Base-by-base conservation (phyloP, 805 yeast species). In the Kodamaea kaohsiungensis region DNA sequence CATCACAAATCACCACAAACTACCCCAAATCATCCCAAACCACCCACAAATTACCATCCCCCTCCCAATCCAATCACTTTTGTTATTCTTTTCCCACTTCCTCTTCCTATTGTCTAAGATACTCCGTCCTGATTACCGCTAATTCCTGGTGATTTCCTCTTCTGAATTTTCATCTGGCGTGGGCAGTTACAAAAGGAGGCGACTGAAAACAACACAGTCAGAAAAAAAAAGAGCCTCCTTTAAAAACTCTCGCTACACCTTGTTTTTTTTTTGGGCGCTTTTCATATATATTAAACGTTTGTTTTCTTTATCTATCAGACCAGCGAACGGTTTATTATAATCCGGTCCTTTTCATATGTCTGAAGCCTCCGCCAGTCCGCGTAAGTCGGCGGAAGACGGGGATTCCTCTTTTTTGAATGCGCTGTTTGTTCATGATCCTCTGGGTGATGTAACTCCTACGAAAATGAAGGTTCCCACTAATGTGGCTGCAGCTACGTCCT, bases 391-490 rank as follows among this genome's bases (percentile, higher is more conserved):
- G 33, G 53, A 51, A 33, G 46, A 13, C 15, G 48, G 45, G 12
- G 54, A 51, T 25, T 35, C 18, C n/a, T 30, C 46, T 37, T 45
- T 46, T 18, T 51, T 51, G 46, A 51, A 39, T 19, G 50, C 35
- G 40, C 53, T 51, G 54, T 51, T 51, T 46, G 46, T 46, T 10
- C 45, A 40, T 33, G 47, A 46, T 16, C 30, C 45, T 35, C 15
- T 35, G 4, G 48, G 43, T 16, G 46, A 50, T 12, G 17, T 35
- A 16, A 51, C 54, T 12, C 54, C 54, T 15, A 51, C 54, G 2
- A 51, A 46, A 22, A 51, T 51, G 18, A 51, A 35, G 43, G 42
- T 48, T 19, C 50, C 54, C 37, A 19, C 53, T 43, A 17, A 30
- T 22, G 35, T n/a, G 27, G 40, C 27, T 33, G 43, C 40, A 7